phyloP scores from a whole-genome alignment of 345 rosid species.

The Raphanus sativus region DNA sequence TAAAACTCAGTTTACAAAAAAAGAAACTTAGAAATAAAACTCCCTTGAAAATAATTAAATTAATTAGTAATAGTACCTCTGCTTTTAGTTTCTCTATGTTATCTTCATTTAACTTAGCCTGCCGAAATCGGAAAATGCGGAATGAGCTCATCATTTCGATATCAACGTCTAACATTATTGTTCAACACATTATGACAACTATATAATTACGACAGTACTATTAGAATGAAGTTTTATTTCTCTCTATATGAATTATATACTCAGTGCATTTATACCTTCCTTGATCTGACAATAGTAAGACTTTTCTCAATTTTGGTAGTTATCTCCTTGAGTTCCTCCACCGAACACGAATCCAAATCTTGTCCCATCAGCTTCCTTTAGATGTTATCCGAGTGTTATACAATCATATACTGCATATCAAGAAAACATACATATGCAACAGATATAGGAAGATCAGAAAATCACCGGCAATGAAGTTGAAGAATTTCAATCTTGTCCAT shows the following conservation, averaged over 20 bases:
- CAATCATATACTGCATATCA: neutral
- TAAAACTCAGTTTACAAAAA: neutral
- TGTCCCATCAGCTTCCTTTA: slow-evolving; percentile 61
- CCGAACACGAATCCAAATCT: slow-evolving; percentile 44
- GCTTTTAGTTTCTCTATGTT: slow-evolving; percentile 42
- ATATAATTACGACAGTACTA: neutral
- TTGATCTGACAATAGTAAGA: slow-evolving; percentile 49
- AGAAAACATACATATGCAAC: slow-evolving; percentile 4
- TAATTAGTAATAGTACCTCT: slow-evolving; percentile 41
- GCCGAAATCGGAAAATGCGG: slow-evolving; percentile 18
- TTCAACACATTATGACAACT: neutral
- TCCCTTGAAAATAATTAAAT: neutral
- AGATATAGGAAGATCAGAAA: neutral
- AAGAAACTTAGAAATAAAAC: neutral
- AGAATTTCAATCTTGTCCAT: slow-evolving; percentile 51
- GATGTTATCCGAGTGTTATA: neutral
- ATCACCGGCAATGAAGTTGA: slow-evolving; percentile 49
- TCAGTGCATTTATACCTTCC: slow-evolving; percentile 48
- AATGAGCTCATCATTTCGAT: neutral
- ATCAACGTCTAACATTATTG: neutral
- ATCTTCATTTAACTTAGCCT: slow-evolving; percentile 49
- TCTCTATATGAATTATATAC: neutral
- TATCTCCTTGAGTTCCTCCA: slow-evolving; percentile 49
- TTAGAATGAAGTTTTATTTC: neutral
- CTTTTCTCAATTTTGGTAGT: slow-evolving; percentile 48